Percentiles rank a stretch among this genome's conserved stretches.
Evolutionary conservation across 2,329 filamentous ascomycete species (phyloP).

Genomic region (Ceratocystis variospora): DNA sequence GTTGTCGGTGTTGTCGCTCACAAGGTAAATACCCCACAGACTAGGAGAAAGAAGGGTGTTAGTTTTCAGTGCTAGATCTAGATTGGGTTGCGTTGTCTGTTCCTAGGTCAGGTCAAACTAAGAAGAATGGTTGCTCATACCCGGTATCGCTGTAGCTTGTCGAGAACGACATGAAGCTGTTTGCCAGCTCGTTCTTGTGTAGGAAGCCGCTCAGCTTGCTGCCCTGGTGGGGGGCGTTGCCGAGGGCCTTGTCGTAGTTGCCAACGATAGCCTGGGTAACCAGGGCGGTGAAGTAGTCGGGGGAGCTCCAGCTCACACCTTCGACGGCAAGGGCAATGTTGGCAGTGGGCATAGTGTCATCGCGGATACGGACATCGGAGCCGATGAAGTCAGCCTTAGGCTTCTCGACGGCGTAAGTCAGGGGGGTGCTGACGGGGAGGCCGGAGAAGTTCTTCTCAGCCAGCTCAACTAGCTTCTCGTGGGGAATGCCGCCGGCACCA

Average conservation of each 20-base stretch:
- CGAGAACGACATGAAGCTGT: conserved; percentile 99
- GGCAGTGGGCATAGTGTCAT: conserved; percentile 89
- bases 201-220: conserved; percentile 96
- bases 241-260: conserved; percentile 99
- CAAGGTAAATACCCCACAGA: conserved; percentile 99
- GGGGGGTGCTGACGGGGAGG: conserved; percentile 61
- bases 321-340: conserved; percentile 98
- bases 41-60: conserved; percentile 32
- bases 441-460: conserved; percentile 89
- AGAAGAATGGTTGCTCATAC: conserved; percentile 40
- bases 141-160: conserved; percentile 99
- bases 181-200: conserved; percentile 88
- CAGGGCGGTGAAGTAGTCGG: conserved; percentile 96
- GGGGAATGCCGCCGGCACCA: conserved; percentile 83
- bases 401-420: conserved; percentile 67
- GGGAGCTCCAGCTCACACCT: conserved; percentile 98
- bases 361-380: conserved; percentile 87
- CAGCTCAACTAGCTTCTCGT: conserved; percentile 85
- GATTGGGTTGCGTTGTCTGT: not conserved
- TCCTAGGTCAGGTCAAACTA: not conserved
- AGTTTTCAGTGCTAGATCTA: not conserved
- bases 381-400: conserved; percentile 88
- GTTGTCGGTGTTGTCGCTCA: conserved; percentile 73
- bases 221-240: conserved; percentile 90
- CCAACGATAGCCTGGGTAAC: conserved; percentile 97